Evolutionary conservation across 148 eudicot species (phyloP), one percentile per base, ranked within the genome.

Genomic region (Amaranthus palmeri): DNA sequence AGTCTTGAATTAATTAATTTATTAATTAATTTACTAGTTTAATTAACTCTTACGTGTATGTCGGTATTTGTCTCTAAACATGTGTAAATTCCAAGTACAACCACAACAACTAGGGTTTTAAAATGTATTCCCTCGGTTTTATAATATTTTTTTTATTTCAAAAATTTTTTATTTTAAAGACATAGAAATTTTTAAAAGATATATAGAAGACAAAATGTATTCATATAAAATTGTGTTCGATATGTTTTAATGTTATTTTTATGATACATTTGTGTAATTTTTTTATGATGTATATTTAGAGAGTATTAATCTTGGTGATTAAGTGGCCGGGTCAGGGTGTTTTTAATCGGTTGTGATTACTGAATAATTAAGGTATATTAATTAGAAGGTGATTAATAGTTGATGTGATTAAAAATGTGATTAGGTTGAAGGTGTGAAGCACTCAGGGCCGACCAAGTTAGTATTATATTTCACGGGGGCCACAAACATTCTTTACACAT

Each of bases 401-500:
- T 25, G 36, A 18, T 57, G 61, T 57, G 61, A 48, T 25, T 47
- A 56, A 49, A 54, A n/a, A 12, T 64, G 13, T 53, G 56, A 45
- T 63, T 75, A 91, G 97, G 92, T 91, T 74, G 92, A 89, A 63
- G 97, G 88, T 15, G 97, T 91, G 76, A 83, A 78, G 75, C 97
- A 89, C 63, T 77, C 97, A 15, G 97, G 93, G 58, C 92, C 97
- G 69, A 78, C 86, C 76, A 89, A 87, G 80, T 41, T 87, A 83
- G 97, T 91, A 55, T 67, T 91, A 50, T 91, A 91, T 77, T 91
- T 91, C 88, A 91, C 97, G 41, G 97, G 97, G 82, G 97, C 97
- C 72, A 91, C 97, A 72, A 91, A 91, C 92, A 83, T 91, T 86
- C 97, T 91, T 74, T 91, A 91, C 84, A 91, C 97, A 68, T 91